A percentile compares a stretch with the other conserved stretches of the same genome.
Conservation (phyloP, 768 basidiomycete genomes). For the Cantharellus anzutake region DNA sequence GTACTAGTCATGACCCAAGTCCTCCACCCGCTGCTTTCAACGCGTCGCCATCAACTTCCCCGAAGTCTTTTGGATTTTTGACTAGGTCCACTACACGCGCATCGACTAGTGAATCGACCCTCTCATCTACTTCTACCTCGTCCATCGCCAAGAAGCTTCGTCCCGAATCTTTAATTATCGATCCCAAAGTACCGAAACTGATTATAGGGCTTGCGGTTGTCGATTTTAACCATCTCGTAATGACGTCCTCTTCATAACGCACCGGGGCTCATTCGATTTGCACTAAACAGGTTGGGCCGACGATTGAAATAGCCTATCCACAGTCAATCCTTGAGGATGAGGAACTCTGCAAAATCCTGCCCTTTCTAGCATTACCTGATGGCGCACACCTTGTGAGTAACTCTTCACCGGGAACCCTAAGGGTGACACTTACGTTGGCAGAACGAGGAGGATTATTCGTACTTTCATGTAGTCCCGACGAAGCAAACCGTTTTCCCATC, state of each 20-base stretch:
- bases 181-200: slow-evolving; percentile 24
- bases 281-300: slow-evolving; percentile 59
- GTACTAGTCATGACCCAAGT: too few relatives aligned
- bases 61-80: too few relatives aligned
- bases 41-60: too few relatives aligned
- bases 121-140: slow-evolving; percentile 8
- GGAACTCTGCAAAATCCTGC: slow-evolving; percentile 66
- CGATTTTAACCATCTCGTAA: slow-evolving; percentile 75
- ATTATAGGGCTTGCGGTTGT: slow-evolving; percentile 80
- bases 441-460: slow-evolving; percentile 89
- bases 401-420: neutral
- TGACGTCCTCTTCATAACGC: neutral
- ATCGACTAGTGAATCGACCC: neutral
- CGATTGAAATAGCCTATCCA: slow-evolving; percentile 43
- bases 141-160: slow-evolving; percentile 33
- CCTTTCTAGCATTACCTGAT: slow-evolving; percentile 91
- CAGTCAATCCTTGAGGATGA: slow-evolving; percentile 54
- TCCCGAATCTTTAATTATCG: slow-evolving; percentile 60
- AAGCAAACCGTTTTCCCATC: neutral
- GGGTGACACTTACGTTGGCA: slow-evolving; percentile 13
- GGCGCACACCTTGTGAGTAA: slow-evolving; percentile 77
- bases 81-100: too few relatives aligned
- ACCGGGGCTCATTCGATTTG: neutral
- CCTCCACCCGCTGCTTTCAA: too few relatives aligned
- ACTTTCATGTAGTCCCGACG: slow-evolving; percentile 71